Conservation (phyloP, 73 alveolate species). For the Urostyla sp. region DNA sequence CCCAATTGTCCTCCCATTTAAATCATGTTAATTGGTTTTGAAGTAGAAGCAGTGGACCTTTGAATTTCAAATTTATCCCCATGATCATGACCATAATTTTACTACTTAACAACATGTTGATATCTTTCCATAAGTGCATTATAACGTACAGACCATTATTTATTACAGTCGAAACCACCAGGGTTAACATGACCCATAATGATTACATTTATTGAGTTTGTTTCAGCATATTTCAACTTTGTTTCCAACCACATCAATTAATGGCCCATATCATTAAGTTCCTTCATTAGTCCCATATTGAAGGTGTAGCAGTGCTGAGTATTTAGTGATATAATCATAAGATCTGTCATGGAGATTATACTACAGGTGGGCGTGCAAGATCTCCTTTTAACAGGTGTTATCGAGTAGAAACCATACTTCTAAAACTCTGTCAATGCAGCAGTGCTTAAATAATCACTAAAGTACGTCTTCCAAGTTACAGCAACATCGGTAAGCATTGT, state of each 20-base stretch:
- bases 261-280: constrained; percentile 24
- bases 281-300: constrained; percentile 37
- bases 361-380: constrained; percentile 7
- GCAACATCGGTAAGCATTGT: neutral
- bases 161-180: constrained; percentile 53
- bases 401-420: constrained; percentile 38
- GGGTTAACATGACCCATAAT: constrained; percentile 70
- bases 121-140: constrained; percentile 66
- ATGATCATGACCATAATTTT: constrained; percentile 57
- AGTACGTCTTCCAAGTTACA: neutral
- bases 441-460: neutral
- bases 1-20: constrained; percentile 42
- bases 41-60: constrained; percentile 9
- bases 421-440: neutral
- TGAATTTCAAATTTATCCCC: constrained; percentile 22
- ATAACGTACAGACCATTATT: constrained; percentile 36
- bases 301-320: constrained; percentile 45
- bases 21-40: constrained; percentile 19
- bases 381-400: neutral
- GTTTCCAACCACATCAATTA: constrained; percentile 42
- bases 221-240: constrained; percentile 41
- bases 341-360: constrained; percentile 3
- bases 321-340: constrained; percentile 45
- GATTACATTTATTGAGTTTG: constrained; percentile 3
- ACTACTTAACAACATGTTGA: constrained; percentile 41